Evolutionary conservation across 2,329 filamentous ascomycete genomes (phyloP).

Genomic region (Diaporthe sp.): DNA sequence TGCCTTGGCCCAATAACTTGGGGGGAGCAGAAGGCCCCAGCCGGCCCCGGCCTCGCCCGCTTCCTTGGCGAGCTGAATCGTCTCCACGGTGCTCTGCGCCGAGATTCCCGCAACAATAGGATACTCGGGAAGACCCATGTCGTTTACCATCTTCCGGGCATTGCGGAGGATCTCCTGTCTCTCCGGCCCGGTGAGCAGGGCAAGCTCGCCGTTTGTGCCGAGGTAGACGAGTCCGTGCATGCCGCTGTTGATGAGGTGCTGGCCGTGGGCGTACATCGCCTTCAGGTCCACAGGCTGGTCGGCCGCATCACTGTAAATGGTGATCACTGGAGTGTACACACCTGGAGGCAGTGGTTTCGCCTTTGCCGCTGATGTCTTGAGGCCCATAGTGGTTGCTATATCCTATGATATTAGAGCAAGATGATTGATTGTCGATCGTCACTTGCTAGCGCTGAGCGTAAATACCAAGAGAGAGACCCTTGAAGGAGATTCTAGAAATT

Average conservation of each 20-base stretch:
- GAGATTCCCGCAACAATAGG: conserved; percentile 60
- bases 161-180: conserved; percentile 54
- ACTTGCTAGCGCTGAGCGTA: background rate
- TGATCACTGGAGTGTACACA: conserved; percentile 61
- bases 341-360: conserved; percentile 54
- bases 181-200: conserved; percentile 55
- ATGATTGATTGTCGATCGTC: too few relatives aligned
- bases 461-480: background rate
- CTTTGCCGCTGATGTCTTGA: conserved; percentile 48
- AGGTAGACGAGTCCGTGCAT: conserved; percentile 60
- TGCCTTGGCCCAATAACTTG: conserved; percentile 55
- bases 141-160: conserved; percentile 51
- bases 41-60: conserved; percentile 53
- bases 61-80: conserved; percentile 52
- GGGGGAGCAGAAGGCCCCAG: conserved; percentile 53
- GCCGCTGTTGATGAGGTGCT: conserved; percentile 56
- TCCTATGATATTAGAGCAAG: too few relatives aligned
- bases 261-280: conserved; percentile 58
- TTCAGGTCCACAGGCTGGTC: conserved; percentile 58
- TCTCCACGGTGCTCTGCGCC: conserved; percentile 52
- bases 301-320: conserved; percentile 56
- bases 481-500: background rate
- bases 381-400: background rate
- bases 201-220: conserved; percentile 61
- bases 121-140: conserved; percentile 45